These are phyloP conservation scores for Cytospora piceae DNA, from an alignment of 2,329 filamentous ascomycete species.

Conservation along the genomic window DNA sequence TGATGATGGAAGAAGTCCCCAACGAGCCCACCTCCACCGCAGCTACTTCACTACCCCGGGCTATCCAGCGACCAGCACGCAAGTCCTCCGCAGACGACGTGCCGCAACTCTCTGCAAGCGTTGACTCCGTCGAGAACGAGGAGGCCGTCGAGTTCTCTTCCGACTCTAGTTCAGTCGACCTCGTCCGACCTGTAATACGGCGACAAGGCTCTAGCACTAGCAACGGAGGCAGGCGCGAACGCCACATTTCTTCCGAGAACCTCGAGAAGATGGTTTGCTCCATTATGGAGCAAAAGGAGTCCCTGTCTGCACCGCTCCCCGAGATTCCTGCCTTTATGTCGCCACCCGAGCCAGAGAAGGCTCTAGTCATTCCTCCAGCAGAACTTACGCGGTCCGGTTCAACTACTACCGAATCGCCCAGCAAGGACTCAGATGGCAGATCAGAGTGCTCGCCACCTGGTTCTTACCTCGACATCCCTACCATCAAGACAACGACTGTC, in stretches of 20 bases:
- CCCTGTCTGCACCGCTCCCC: slow-evolving; percentile 60
- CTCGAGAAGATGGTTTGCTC: slow-evolving; percentile 92
- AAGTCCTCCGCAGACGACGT: slow-evolving; percentile 54
- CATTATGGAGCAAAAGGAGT: slow-evolving; percentile 86
- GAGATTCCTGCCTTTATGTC: slow-evolving; percentile 42
- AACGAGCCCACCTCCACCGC: slow-evolving; percentile 36
- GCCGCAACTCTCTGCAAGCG: slow-evolving; percentile 75
- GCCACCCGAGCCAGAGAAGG: slow-evolving; percentile 53
- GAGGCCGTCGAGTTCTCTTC: slow-evolving; percentile 63
- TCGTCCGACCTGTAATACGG: slow-evolving; percentile 68
- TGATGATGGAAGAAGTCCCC: slow-evolving; percentile 81
- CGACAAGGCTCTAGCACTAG: slow-evolving; percentile 72
- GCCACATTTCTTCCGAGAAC: slow-evolving; percentile 90
- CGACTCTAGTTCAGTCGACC: slow-evolving; percentile 59
- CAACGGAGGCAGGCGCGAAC: slow-evolving; percentile 74
- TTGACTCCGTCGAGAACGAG: slow-evolving; percentile 74
- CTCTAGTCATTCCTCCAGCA: slow-evolving; percentile 36
- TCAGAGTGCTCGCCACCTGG: slow-evolving; percentile 44
- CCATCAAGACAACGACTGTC: slow-evolving; percentile 63
- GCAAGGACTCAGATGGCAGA: slow-evolving; percentile 66
- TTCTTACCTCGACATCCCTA: slow-evolving; percentile 53
- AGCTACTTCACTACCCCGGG: slow-evolving; percentile 53
- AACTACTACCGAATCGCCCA: slow-evolving; percentile 50
- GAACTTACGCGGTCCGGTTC: slow-evolving; percentile 48
- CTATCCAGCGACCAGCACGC: slow-evolving; percentile 44